Evolutionary conservation across 1,139 yeast genomes (phyloP).

Genomic region (Candida tetrigidarum): DNA sequence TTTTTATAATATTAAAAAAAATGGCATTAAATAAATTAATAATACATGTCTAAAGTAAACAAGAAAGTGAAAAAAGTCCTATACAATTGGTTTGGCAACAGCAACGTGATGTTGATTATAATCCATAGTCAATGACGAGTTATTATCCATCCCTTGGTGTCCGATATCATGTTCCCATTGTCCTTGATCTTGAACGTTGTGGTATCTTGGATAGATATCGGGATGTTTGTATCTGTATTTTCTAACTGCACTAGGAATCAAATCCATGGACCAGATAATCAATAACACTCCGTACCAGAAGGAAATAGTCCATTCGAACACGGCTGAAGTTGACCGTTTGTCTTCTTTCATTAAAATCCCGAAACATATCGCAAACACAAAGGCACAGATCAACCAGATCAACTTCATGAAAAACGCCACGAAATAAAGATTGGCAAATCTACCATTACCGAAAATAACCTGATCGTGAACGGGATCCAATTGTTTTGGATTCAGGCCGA

Average conservation of each 20-base stretch:
- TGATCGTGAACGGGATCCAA: slow-evolving; percentile 44
- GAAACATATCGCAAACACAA: slow-evolving; percentile 71
- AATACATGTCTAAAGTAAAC: too few species aligned
- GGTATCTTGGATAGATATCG: slow-evolving; percentile 15
- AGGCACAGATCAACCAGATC: slow-evolving; percentile 71
- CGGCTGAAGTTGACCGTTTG: slow-evolving; percentile 51
- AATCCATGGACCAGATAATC: slow-evolving; percentile 68
- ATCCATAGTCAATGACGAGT: slow-evolving; percentile 3
- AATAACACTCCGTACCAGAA: slow-evolving; percentile 81
- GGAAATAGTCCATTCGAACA: slow-evolving; percentile 82
- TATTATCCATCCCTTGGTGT: background rate
- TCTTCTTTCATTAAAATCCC: slow-evolving; percentile 50
- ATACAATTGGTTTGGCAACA: slow-evolving; percentile 8
- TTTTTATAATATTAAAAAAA: too few species aligned
- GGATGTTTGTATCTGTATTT: slow-evolving; percentile 33
- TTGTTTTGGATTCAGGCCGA: slow-evolving; percentile 56
- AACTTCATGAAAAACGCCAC: slow-evolving; percentile 58
- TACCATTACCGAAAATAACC: slow-evolving; percentile 42
- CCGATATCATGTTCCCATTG: slow-evolving; percentile 15
- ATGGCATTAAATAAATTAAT: too few species aligned
- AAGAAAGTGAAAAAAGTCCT: too few species aligned
- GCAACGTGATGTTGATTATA: slow-evolving; percentile 11
- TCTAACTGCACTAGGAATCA: slow-evolving; percentile 61
- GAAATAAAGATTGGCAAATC: slow-evolving; percentile 48
- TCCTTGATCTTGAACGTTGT: slow-evolving; percentile 5